These are phyloP conservation scores for Corylus americana DNA, from an alignment of 306 rosid species.

Conservation along the genomic window DNA sequence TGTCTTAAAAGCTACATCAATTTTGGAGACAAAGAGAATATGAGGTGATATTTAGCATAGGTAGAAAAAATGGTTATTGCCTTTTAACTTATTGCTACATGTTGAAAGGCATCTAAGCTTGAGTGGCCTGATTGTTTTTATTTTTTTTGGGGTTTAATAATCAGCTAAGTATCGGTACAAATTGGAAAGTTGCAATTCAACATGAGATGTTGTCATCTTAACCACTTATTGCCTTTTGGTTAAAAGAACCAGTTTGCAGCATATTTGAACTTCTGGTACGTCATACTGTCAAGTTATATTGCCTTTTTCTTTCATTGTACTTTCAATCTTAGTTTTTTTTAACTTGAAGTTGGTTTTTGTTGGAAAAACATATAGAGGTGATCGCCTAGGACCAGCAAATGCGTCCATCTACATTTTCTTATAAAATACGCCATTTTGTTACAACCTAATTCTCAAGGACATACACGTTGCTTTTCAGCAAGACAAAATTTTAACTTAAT, in stretches of 20 bases:
- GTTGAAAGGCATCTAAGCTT: conserved; percentile 9
- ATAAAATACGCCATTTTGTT: too few relatives aligned
- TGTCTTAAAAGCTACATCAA: too few relatives aligned
- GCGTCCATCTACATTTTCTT: too few relatives aligned
- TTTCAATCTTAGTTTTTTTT: background rate
- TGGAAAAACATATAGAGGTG: too few relatives aligned
- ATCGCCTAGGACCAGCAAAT: too few relatives aligned
- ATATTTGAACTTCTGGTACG: background rate
- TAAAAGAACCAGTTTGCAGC: background rate
- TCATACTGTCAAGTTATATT: background rate
- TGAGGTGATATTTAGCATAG: too few relatives aligned
- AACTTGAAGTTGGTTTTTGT: too few relatives aligned
- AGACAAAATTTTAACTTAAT: too few relatives aligned
- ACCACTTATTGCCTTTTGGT: background rate
- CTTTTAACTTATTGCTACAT: conserved; percentile 9
- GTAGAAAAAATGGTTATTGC: background rate
- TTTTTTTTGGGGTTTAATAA: conserved; percentile 14
- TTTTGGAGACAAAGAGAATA: too few relatives aligned
- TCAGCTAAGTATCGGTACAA: conserved; percentile 21
- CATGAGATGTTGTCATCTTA: conserved; percentile 13
- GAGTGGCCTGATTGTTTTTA: conserved; percentile 9
- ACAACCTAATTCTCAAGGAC: too few relatives aligned
- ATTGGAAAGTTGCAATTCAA: conserved; percentile 11
- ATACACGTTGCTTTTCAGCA: too few relatives aligned
- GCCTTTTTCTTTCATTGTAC: background rate